A percentile compares a stretch with the other conserved stretches of the same genome.
These are phyloP conservation scores for Aspergillus nidulans DNA, from an alignment of 495 filamentous ascomycete genomes.

Conservation along the genomic window DNA sequence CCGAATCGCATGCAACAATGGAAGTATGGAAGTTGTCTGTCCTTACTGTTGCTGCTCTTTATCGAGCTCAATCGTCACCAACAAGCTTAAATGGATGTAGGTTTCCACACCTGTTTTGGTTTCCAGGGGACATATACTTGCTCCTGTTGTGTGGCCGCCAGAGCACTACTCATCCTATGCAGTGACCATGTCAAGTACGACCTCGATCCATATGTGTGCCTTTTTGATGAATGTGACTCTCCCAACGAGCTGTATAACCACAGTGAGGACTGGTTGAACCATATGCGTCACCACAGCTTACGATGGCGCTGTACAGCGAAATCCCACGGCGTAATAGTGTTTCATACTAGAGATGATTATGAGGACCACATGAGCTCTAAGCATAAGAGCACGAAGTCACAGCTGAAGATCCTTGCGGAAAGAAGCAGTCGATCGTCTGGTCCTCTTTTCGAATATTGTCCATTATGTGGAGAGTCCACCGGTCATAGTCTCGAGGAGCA, in stretches of 20 bases:
- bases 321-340: constrained; percentile 5
- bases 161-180: neutral
- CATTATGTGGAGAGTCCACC: neutral
- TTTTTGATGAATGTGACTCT: constrained; percentile 4
- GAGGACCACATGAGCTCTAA: constrained; percentile 1
- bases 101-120: neutral
- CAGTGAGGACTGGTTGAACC: constrained; percentile 8
- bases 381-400: constrained; percentile 1
- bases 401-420: neutral
- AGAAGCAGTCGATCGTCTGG: constrained; percentile 2
- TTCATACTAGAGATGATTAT: neutral
- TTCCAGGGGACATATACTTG: neutral
- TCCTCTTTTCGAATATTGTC: constrained; percentile 8
- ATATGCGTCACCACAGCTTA: constrained; percentile 5
- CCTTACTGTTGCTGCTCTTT: constrained; percentile 10
- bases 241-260: constrained; percentile 7
- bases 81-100: constrained; percentile 7
- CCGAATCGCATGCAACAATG: neutral
- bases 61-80: neutral
- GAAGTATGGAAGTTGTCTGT: constrained; percentile 10
- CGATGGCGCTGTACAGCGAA: constrained; percentile 5
- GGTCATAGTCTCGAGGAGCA: neutral
- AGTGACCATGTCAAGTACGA: constrained; percentile 12
- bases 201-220: constrained; percentile 10
- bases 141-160: too few species aligned